phyloP scores from a whole-genome alignment of 1,284 basidiomycete species.

The Vanrija sp. region DNA sequence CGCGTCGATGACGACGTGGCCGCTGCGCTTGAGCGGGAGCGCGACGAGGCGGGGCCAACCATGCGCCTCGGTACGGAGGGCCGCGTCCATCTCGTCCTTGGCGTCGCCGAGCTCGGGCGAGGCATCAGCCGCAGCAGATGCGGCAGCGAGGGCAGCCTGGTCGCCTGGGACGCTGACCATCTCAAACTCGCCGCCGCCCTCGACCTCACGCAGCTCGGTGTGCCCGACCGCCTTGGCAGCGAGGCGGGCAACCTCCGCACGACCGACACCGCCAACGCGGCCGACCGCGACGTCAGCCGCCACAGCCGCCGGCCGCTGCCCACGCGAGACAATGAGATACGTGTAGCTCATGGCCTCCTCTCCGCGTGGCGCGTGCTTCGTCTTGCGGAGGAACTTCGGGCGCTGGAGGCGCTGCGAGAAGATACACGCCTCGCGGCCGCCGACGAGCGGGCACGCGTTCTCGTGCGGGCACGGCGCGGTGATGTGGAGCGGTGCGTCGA shows the following conservation, averaged over 20 bases:
- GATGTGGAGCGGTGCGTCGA: slow-evolving; percentile 22
- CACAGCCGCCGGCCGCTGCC: slow-evolving; percentile 56
- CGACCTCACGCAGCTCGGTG: slow-evolving; percentile 29
- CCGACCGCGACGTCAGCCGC: slow-evolving; percentile 8
- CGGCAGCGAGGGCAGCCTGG: background rate
- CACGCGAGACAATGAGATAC: slow-evolving; percentile 84
- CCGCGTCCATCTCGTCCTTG: slow-evolving; percentile 16
- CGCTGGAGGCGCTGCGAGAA: slow-evolving; percentile 84
- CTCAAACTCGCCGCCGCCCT: slow-evolving; percentile 29
- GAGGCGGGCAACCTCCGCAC: slow-evolving; percentile 27
- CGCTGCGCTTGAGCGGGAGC: slow-evolving; percentile 83
- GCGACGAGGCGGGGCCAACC: slow-evolving; percentile 87
- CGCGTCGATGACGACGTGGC: slow-evolving; percentile 87
- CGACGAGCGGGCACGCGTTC: slow-evolving; percentile 68
- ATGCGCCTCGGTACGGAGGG: slow-evolving; percentile 54
- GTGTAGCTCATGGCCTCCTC: slow-evolving; percentile 85
- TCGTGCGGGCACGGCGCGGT: slow-evolving; percentile 83
- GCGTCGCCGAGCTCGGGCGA: background rate
- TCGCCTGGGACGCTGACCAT: slow-evolving; percentile 16
- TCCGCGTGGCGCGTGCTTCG: slow-evolving; percentile 75
- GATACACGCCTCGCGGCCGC: slow-evolving; percentile 59
- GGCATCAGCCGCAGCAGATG: background rate
- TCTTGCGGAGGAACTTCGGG: slow-evolving; percentile 76
- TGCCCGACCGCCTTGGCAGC: slow-evolving; percentile 24
- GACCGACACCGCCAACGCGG: slow-evolving; percentile 34